Base-by-base conservation (phyloP, 306 rosid species). In the Glycine soja region DNA sequence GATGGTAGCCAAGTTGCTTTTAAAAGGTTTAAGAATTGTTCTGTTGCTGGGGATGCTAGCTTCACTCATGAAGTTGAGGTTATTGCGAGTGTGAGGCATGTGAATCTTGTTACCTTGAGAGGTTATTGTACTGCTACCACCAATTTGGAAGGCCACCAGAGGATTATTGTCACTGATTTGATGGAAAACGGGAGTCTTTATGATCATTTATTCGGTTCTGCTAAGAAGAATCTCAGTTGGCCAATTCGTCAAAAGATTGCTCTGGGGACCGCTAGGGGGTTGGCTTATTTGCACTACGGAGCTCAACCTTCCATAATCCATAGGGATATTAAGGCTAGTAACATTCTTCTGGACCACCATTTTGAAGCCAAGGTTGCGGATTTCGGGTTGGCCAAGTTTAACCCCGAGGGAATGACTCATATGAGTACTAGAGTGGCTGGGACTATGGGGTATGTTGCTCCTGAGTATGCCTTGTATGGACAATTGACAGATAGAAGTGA, bases 391-490 rank as follows among this genome's bases (percentile, higher is more conserved):
- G 99, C 99, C 0, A 93, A 85, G 92, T 95, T 95, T 69, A 92
- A 92, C 7, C 97, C 96, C 0, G 98, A 95, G 81, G 98, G 98
- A 19, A 87, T 90, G 94, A 93, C 99, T 0, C 99, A 95, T 69
- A 64, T 95, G 94, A 95, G 99, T 82, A 95, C 99, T 0, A 87
- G 99, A 73, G 99, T 95, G 0, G 99, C 99, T 3, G 99, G 99
- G 30, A 95, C 99, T 0, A 86, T 95, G 98, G 98, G 99, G 8
- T 95, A 93, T 90, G 93, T 95, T 47, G 98, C 99, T 40, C 99
- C 99, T 0, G 99, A 95, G 87, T 95, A 95, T 68, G 99, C 98
- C 0, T 82, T 95, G 81, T 95, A 95, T 45, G 99, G 99, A 3
- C 99, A 95, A 34, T 86, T 95, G 88, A 90, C 99, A 0, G 99